phyloP scores from a whole-genome alignment of 2,329 filamentous ascomycete genomes.

The Aureobasidium lini region DNA sequence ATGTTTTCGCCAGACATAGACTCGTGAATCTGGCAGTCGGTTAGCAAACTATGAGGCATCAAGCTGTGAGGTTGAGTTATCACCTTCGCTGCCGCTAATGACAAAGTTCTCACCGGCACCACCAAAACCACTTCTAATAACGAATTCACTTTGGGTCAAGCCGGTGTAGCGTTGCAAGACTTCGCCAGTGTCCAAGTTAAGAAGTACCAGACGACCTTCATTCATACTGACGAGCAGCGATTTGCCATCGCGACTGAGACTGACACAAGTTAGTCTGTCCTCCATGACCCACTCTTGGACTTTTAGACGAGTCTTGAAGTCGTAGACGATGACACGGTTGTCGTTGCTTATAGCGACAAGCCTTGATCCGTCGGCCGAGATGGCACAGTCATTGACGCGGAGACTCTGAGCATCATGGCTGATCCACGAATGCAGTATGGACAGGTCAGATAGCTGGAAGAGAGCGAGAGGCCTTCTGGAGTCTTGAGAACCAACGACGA shows the following conservation, averaged over 20 bases:
- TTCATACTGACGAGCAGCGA: conserved; percentile 76
- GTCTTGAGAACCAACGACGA: conserved; percentile 74
- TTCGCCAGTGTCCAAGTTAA: conserved; percentile 67
- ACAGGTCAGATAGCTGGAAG: conserved; percentile 20
- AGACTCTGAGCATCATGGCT: conserved; percentile 9
- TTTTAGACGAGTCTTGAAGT: conserved; percentile 65
- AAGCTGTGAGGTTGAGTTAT: not conserved
- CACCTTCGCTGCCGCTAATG: conserved; percentile 84
- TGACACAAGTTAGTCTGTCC: conserved; percentile 67
- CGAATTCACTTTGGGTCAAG: conserved; percentile 64
- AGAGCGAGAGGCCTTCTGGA: conserved; percentile 58
- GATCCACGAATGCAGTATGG: conserved; percentile 11
- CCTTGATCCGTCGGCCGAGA: conserved; percentile 71
- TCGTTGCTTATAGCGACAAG: conserved; percentile 71
- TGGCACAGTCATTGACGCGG: conserved; percentile 75
- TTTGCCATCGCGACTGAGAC: conserved; percentile 72
- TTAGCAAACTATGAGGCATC: conserved; percentile 19
- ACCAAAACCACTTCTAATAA: conserved; percentile 79
- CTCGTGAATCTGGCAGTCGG: conserved; percentile 47
- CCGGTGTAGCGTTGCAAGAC: conserved; percentile 66
- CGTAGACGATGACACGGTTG: conserved; percentile 70
- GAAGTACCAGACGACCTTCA: conserved; percentile 67
- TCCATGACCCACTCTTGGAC: conserved; percentile 66
- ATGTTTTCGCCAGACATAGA: conserved; percentile 88
- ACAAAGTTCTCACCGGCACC: conserved; percentile 90